Base-by-base conservation (phyloP, 805 yeast genomes). In the Yamadazyma akitaensis region DNA sequence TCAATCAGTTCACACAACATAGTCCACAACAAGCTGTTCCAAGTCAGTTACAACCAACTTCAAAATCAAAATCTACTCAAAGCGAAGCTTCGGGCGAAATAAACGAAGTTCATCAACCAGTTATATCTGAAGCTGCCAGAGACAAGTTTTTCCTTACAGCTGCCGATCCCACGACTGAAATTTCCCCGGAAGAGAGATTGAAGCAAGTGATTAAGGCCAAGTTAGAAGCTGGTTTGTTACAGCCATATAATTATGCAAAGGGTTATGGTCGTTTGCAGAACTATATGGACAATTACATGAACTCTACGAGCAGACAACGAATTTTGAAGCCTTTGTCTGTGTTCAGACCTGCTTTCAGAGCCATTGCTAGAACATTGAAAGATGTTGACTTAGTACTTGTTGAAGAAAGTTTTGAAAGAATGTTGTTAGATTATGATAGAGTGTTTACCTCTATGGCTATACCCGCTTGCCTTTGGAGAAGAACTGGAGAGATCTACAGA, bases 361-460 rank as follows among this genome's bases (percentile, higher is more conserved):
- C 96, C 4, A 88, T 91, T 55, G 97, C 98, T 0, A 76, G 89
- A 54, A 85, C 96, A 1, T 70, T 92, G 53, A 88, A 88, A 57
- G 97, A 91, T 63, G 88, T 90, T 9, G 98, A 92, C 64, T 73
- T 92, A 59, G 91, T 91, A 4, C 69, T 90, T 31, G 97, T 92
- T 3, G 98, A 92, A 58, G 98, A 92, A 64, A 85, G 85, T 46
- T 92, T 92, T 61, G 98, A 92, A 67, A 75, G 97, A 51, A 88
- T 92, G 96, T 67, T 92, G 38, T 70, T 92, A 43, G 96, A 92
- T 56, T 90, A 92, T 59, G 98, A 92, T 62, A 75, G 98, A 31
- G 97, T 92, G 3, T 92, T 92, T 68, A 90, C 97, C 0, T 85
- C 96, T 3, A 90, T 92, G 96, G 96, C 97, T 6, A 89, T 92